Percentiles rank a stretch among this genome's conserved stretches.
phyloP scores from a whole-genome alignment of 805 yeast species.

The Suhomyces sp. region DNA sequence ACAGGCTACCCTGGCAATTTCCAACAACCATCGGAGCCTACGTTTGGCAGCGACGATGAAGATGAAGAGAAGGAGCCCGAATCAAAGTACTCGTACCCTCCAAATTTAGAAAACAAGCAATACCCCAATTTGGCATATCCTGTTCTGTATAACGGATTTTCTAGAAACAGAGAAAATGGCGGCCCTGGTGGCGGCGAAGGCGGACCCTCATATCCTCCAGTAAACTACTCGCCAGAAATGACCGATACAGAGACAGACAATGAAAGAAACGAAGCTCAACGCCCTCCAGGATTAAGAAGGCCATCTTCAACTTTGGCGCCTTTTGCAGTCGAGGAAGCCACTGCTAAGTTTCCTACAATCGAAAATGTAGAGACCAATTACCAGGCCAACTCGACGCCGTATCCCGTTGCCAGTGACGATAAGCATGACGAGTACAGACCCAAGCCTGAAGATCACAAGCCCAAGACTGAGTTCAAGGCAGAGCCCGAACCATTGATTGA shows the following conservation, averaged over 20 bases:
- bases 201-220: slow-evolving; percentile 5
- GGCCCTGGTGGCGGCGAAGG: neutral
- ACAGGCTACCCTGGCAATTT: slow-evolving; percentile 8
- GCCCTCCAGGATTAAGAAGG: slow-evolving; percentile 7
- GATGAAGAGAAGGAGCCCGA: neutral
- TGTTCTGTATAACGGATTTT: neutral
- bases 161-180: neutral
- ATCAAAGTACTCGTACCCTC: neutral
- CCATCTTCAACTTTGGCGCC: slow-evolving; percentile 10
- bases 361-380: slow-evolving; percentile 12
- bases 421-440: neutral
- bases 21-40: slow-evolving; percentile 11
- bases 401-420: slow-evolving; percentile 1
- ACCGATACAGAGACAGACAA: slow-evolving; percentile 8
- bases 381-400: slow-evolving; percentile 4
- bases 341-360: slow-evolving; percentile 13
- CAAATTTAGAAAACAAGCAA: neutral
- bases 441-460: neutral
- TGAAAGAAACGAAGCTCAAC: neutral
- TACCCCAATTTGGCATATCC: slow-evolving; percentile 2
- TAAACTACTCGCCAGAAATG: slow-evolving; percentile 7
- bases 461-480: slow-evolving; percentile 12
- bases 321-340: slow-evolving; percentile 14
- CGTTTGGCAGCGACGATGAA: slow-evolving; percentile 7
- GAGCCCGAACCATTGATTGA: slow-evolving; percentile 45